phyloP scores from a whole-genome alignment of 225 moss, liverwort and hornwort genomes.

The Rhytidiadelphus loreus region DNA sequence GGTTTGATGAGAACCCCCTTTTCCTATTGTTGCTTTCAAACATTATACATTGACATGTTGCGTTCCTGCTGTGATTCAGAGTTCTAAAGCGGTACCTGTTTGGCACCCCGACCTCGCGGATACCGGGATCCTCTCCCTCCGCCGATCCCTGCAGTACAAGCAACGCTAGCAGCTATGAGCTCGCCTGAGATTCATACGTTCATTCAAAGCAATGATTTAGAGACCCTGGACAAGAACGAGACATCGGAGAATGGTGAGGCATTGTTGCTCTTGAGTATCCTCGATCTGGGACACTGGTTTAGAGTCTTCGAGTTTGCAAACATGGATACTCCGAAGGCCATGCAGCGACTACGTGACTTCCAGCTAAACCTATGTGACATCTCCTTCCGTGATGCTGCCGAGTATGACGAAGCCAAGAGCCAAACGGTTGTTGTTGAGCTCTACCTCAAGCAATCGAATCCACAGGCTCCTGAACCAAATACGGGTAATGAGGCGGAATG shows the following conservation, averaged over 20 bases:
- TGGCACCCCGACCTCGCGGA: too few species aligned
- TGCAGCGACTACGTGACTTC: not conserved
- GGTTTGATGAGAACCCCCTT: too few species aligned
- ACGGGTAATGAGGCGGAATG: fast-evolving
- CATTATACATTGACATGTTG: too few species aligned
- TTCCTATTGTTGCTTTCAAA: too few species aligned
- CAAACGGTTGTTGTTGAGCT: not conserved
- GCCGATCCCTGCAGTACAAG: too few species aligned
- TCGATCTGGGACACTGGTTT: not conserved
- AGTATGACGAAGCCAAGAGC: not conserved
- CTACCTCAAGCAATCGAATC: not conserved
- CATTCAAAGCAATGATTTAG: not conserved
- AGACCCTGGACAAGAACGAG: not conserved
- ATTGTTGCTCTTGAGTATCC: not conserved
- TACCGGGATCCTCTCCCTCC: too few species aligned
- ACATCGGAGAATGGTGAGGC: not conserved
- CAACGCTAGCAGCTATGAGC: too few species aligned
- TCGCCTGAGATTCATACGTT: not conserved
- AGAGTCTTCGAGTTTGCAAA: not conserved
- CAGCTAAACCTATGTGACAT: not conserved
- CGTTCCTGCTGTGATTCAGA: too few species aligned
- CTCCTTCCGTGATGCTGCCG: not conserved
- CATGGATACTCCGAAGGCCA: not conserved
- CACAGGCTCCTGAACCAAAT: too few species aligned
- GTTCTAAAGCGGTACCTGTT: too few species aligned